Evolutionary conservation across 2,329 filamentous ascomycete genomes (phyloP), one percentile per base, ranked within the genome.

Genomic region (Colletotrichum theobromicola): DNA sequence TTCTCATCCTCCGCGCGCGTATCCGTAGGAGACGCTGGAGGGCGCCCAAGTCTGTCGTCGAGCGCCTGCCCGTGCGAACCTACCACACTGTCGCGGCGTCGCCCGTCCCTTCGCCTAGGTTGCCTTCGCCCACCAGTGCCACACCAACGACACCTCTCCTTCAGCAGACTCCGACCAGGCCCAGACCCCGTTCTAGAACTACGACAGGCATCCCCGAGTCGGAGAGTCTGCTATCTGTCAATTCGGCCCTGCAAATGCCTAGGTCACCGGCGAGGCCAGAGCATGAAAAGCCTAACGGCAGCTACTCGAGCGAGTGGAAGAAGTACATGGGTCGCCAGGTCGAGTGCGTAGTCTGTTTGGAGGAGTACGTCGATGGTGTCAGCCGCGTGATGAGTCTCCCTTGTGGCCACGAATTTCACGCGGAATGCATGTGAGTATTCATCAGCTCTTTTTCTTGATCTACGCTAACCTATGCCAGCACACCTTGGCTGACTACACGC

Each of bases 361-460:
- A 99, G 81, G 97, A 99, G 82, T 99, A 98, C 80, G 89, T 98
- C 26, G 96, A 98, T 83, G 97, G 97, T 50, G 93, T 98, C 79
- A 98, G 95, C 82, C 92, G 92, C 80, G 96, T 99, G 50, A 99
- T 99, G 97, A 97, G 95, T 81, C 86, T 99, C 74, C 97, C 97
- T 10, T 99, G 97, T 84, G 97, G 97, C 42, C 97, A 99, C 83
- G 97, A 99, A 81, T 99, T 98, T 84, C 97, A 99, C 83, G 96
- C 90, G 32, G 95, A 98, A 82, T 99, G 97, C 95, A 98, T 99
- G 95, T 98, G 86, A 93, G 95, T 94, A 67, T 21, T 9, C 34
- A 1, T 8, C 2, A 8, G 32, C 70, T 35, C 21, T 5, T 8
- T 2, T 24, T 70, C 32, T n/a, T 6, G 12, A n/a, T 37, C 61